Conservation (phyloP, 1,284 basidiomycete species). For the Melampsora larici-populina region DNA sequence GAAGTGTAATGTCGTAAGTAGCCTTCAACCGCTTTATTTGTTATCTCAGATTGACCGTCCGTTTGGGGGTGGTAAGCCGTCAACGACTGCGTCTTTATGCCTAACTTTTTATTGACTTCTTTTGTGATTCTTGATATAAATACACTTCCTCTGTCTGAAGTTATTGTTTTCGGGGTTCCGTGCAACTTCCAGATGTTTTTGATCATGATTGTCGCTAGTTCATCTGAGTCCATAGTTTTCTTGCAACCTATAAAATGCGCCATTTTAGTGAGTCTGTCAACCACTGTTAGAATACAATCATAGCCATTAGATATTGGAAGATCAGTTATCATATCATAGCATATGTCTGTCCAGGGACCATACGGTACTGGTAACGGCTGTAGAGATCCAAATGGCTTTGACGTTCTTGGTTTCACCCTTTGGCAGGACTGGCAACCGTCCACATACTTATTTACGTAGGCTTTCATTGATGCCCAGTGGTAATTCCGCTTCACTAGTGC, state of each 20-base stretch:
- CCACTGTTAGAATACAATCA: neutral
- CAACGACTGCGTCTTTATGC: no score
- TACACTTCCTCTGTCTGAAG: no score
- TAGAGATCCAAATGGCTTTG: neutral
- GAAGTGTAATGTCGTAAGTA: no score
- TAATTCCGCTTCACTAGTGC: neutral
- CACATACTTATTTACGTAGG: no score
- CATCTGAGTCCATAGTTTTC: neutral
- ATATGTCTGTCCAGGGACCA: neutral
- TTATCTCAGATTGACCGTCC: no score
- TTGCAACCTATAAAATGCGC: neutral
- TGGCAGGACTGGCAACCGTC: neutral
- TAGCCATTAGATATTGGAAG: no score
- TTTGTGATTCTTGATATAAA: no score
- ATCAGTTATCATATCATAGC: neutral
- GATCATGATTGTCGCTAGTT: neutral
- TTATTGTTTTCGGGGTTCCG: no score
- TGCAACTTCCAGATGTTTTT: neutral
- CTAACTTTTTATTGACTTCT: no score
- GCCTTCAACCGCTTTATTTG: no score
- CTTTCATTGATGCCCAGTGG: neutral
- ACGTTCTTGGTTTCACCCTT: neutral
- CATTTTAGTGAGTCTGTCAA: neutral
- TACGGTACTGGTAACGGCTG: no score
- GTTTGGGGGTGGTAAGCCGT: no score